These are phyloP conservation scores for Penicillium sp. DNA, from an alignment of 2,329 filamentous ascomycete species.

Conservation along the genomic window DNA sequence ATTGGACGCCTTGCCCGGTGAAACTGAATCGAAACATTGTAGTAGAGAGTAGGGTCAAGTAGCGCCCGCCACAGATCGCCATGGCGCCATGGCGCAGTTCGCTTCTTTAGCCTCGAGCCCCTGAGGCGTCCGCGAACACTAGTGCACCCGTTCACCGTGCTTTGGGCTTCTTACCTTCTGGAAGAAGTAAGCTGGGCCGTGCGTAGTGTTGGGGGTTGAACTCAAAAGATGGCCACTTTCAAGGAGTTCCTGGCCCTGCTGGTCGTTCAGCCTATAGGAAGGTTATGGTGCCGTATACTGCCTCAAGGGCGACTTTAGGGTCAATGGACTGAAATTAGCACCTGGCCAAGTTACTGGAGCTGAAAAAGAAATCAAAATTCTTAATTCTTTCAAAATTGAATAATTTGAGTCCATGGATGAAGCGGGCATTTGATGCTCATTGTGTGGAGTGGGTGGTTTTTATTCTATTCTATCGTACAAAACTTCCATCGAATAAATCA, in stretches of 20 bases:
- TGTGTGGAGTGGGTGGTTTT: too few relatives aligned
- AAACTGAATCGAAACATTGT: background rate
- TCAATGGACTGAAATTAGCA: background rate
- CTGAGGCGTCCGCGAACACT: background rate
- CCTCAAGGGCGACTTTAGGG: background rate
- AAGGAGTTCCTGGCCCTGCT: background rate
- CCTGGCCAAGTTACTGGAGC: too few relatives aligned
- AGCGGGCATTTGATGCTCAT: too few relatives aligned
- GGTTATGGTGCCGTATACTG: background rate
- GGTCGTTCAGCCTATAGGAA: slow-evolving; percentile 3
- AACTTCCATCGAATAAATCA: background rate
- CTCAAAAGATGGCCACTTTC: too few relatives aligned
- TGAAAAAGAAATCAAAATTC: too few relatives aligned
- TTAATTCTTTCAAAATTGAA: too few relatives aligned
- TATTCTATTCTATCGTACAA: too few relatives aligned
- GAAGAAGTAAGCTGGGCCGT: background rate
- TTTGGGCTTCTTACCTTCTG: background rate
- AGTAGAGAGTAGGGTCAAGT: background rate
- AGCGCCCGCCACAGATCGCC: background rate
- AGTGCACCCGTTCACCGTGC: background rate
- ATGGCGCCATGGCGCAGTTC: background rate
- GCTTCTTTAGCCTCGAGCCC: background rate
- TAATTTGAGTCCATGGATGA: too few relatives aligned
- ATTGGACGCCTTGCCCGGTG: background rate
- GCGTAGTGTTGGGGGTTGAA: background rate